Conservation (phyloP, 1,284 basidiomycete genomes). For the Cryptococcus sp. region DNA sequence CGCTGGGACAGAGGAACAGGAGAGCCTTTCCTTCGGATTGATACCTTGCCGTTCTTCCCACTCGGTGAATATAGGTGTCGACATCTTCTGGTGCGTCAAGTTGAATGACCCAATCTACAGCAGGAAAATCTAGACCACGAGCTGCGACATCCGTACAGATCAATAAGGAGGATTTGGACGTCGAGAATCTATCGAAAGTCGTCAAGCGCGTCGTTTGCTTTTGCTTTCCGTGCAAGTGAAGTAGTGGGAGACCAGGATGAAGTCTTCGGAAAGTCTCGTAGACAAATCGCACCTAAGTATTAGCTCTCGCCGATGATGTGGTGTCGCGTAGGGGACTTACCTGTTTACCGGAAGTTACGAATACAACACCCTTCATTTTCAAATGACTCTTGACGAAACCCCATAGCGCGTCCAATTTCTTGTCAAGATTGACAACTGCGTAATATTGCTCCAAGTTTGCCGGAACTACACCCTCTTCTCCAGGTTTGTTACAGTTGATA, state of each 20-base stretch:
- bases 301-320: not conserved
- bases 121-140: conserved; percentile 92
- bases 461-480: conserved; percentile 56
- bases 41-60: conserved; percentile 92
- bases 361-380: conserved; percentile 87
- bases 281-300: conserved; percentile 73
- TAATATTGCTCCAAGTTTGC: conserved; percentile 86
- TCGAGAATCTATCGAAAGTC: conserved; percentile 76
- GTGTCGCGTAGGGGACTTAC: conserved; percentile 24
- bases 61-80: conserved; percentile 97
- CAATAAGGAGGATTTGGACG: conserved; percentile 71
- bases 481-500: conserved; percentile 59
- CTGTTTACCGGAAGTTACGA: conserved; percentile 94
- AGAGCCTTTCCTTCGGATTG: conserved; percentile 84
- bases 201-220: conserved; percentile 84
- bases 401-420: conserved; percentile 89
- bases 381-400: conserved; percentile 93
- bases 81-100: conserved; percentile 96
- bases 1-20: conserved; percentile 78
- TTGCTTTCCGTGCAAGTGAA: conserved; percentile 94
- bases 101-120: conserved; percentile 96
- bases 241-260: conserved; percentile 84
- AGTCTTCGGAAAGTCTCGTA: conserved; percentile 94
- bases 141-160: conserved; percentile 98
- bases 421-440: conserved; percentile 73